phyloP scores from a whole-genome alignment of 2,329 filamentous ascomycete genomes.

The Nemania serpens region DNA sequence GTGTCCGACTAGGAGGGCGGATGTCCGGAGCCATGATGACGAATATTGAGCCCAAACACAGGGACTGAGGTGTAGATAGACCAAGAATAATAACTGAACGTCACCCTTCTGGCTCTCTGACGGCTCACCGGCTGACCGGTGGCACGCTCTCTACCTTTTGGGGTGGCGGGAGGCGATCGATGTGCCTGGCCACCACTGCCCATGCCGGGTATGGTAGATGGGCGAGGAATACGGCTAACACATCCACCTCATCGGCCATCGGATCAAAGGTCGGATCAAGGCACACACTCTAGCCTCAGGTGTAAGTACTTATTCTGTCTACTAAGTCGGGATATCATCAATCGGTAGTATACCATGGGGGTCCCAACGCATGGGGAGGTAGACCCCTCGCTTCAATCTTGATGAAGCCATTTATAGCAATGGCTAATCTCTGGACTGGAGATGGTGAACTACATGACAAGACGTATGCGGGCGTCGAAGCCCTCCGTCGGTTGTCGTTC shows the following conservation, averaged over 20 bases:
- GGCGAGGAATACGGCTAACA: too few species aligned
- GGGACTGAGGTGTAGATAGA: neutral
- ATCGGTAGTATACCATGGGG: too few species aligned
- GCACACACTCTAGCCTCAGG: too few species aligned
- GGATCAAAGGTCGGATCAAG: too few species aligned
- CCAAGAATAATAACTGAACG: conserved; percentile 1
- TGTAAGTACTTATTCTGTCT: too few species aligned
- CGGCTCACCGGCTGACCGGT: neutral
- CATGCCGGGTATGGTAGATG: neutral
- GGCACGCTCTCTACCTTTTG: neutral
- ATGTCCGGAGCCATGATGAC: conserved; percentile 15
- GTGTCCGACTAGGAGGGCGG: conserved; percentile 12
- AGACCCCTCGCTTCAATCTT: neutral
- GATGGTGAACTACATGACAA: neutral
- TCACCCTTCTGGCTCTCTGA: neutral
- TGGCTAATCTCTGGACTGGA: neutral
- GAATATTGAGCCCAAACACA: neutral
- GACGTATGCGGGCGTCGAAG: neutral
- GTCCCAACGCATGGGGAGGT: neutral
- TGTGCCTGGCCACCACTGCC: neutral
- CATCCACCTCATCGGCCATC: too few species aligned
- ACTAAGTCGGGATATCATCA: too few species aligned
- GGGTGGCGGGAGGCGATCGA: neutral
- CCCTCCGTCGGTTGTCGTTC: neutral
- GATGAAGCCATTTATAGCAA: neutral